These are phyloP conservation scores for Bacidia gigantensis DNA, from an alignment of 495 filamentous ascomycete genomes.

Conservation along the genomic window DNA sequence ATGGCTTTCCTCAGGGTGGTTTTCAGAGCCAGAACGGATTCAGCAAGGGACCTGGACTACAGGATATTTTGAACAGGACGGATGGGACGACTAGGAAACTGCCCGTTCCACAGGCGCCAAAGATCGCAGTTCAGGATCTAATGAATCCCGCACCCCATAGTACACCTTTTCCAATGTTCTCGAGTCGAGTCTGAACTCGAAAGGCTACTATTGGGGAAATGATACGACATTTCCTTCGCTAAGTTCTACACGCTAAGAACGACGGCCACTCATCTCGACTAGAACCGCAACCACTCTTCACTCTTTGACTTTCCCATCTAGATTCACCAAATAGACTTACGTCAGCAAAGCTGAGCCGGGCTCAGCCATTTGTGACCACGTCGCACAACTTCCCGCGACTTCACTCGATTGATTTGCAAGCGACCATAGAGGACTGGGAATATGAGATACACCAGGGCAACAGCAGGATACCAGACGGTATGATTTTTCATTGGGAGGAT, in stretches of 20 bases:
- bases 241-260: neutral
- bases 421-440: neutral
- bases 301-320: neutral
- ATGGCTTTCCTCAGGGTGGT: slow-evolving; percentile 9
- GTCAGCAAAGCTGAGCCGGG: neutral
- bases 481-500: neutral
- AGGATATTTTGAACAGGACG: slow-evolving; percentile 79
- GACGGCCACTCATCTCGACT: neutral
- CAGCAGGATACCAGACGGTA: neutral
- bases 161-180: neutral
- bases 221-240: too few relatives aligned
- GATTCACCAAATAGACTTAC: neutral
- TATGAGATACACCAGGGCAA: neutral
- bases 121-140: slow-evolving; percentile 79
- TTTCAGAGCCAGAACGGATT: slow-evolving; percentile 4
- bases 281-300: neutral
- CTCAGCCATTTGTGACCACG: too few relatives aligned
- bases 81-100: slow-evolving; percentile 85
- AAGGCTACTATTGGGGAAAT: neutral
- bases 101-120: slow-evolving; percentile 80
- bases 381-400: neutral
- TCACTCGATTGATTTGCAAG: neutral
- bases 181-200: neutral
- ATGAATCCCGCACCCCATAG: slow-evolving; percentile 37
- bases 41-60: slow-evolving; percentile 59